Base-by-base conservation (phyloP, 1,139 yeast species). In the Geotrichum reessii region DNA sequence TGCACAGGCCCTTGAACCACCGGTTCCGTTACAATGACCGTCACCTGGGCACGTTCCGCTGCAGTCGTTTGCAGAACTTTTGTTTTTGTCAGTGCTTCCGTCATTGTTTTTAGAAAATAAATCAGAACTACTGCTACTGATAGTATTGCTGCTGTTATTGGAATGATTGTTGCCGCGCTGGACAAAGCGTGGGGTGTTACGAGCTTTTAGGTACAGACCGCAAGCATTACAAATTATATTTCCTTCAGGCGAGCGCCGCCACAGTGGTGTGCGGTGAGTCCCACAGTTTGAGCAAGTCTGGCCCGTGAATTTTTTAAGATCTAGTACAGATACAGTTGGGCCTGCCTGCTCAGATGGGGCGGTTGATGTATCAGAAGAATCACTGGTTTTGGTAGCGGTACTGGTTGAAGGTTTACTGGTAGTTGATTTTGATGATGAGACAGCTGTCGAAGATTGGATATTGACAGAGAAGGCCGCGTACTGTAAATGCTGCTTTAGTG, bases 11-110 rank as follows among this genome's bases (percentile, higher is more conserved):
- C 80, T 80, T 1, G 90, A 74, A 1, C 96, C 96, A 4, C 96
- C 96, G 1, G 93, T 87, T 1, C 96, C 96, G 67, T 87, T 87
- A 71, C 96, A 88, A 62, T 84, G 78, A 5, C 95, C 95, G 66
- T 86, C 89, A 12, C 96, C 96, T 60, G 84, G 83, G 68, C 96
- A 88, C 3, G 87, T 80, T 0, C 95, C 95, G 44, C 40, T 31
- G n/a, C 40, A 31, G 40, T 31, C 11, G 40, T 14, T 31, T 31
- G 3, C 12, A 5, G 40, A 11, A 11, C 11, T 14, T 14, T 31
- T 31, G 4, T 31, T 14, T 14, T 31, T 14, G 12, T 31, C 40
- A 3, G 12, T 14, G 11, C 40, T 31, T 3, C 4, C 12, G 12
- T 14, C 40, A 11, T 9, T 14, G 11, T 31, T 14, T 9, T 14